Evolutionary conservation across 176 grass and related monocot genomes (phyloP).

Genomic region (Oryza officinalis): DNA sequence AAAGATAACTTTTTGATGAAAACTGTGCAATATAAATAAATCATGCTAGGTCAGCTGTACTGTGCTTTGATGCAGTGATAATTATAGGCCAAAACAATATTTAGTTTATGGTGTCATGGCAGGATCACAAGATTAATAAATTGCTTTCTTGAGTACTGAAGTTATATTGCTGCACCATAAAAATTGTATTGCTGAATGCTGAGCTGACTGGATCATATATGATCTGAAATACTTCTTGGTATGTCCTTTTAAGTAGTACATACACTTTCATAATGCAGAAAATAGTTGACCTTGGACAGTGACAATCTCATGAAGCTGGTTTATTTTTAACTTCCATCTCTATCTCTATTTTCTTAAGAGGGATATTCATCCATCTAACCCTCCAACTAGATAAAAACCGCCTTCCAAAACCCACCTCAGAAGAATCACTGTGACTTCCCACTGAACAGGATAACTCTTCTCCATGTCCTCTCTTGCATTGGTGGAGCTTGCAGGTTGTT

Average conservation of each 20-base stretch:
- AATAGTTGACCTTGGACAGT: background rate
- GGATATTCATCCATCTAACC: background rate
- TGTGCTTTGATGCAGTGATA: background rate
- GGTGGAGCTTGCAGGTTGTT: no score
- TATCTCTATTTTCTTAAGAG: background rate
- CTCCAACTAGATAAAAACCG: background rate
- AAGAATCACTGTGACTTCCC: background rate
- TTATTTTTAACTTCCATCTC: background rate
- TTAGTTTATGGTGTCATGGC: background rate
- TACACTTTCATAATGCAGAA: background rate
- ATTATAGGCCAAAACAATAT: no score
- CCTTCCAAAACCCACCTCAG: background rate
- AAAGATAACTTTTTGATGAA: background rate
- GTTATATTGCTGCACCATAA: background rate
- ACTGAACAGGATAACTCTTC: background rate
- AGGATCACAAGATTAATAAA: background rate
- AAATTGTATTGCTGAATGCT: background rate
- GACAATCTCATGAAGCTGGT: background rate
- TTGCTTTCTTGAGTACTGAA: background rate
- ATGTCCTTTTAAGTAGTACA: background rate
- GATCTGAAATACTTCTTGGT: background rate
- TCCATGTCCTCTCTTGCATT: background rate
- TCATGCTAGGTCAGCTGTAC: background rate
- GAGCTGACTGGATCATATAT: background rate
- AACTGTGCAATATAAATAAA: background rate